phyloP scores from a whole-genome alignment of 495 filamentous ascomycete genomes.

The Parmelia sp. region DNA sequence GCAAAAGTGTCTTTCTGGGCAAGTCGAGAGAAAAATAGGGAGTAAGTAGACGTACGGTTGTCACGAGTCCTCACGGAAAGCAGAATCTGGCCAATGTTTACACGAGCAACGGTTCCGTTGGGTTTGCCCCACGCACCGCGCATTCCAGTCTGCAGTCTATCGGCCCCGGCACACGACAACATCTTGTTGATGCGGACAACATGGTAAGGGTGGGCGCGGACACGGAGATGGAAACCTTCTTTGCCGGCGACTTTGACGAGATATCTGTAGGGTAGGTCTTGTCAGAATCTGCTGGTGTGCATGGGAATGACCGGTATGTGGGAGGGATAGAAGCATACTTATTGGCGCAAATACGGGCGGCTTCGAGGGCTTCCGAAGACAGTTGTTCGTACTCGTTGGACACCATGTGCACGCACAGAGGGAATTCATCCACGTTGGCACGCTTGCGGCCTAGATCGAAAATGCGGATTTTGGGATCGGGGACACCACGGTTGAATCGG shows the following conservation, averaged over 20 bases:
- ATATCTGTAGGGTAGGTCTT: constrained; percentile 48
- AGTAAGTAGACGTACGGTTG: constrained; percentile 47
- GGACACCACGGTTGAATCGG: constrained; percentile 99
- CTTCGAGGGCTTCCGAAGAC: constrained; percentile 96
- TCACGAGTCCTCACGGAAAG: constrained; percentile 95
- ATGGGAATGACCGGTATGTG: not conserved
- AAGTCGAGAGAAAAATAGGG: not conserved
- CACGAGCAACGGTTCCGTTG: constrained; percentile 94
- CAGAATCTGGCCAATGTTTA: constrained; percentile 99
- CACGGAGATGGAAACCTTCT: constrained; percentile 97
- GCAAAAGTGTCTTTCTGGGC: not conserved
- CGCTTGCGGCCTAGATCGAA: constrained; percentile 99
- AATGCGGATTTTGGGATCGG: constrained; percentile 98
- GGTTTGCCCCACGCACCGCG: constrained; percentile 99
- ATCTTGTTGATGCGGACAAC: constrained; percentile 99
- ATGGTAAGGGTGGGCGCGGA: constrained; percentile 98
- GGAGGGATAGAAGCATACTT: constrained; percentile 53
- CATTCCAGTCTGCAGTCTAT: constrained; percentile 99
- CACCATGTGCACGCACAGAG: constrained; percentile 93
- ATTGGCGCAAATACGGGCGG: constrained; percentile 98
- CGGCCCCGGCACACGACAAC: constrained; percentile 99
- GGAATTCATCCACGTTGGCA: constrained; percentile 97
- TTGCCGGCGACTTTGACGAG: constrained; percentile 95
- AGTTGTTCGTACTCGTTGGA: constrained; percentile 99
- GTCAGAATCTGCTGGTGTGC: constrained; percentile 15